These are phyloP conservation scores for Coniochaeta sp. DNA, from an alignment of 2,329 filamentous ascomycete species.

Conservation along the genomic window DNA sequence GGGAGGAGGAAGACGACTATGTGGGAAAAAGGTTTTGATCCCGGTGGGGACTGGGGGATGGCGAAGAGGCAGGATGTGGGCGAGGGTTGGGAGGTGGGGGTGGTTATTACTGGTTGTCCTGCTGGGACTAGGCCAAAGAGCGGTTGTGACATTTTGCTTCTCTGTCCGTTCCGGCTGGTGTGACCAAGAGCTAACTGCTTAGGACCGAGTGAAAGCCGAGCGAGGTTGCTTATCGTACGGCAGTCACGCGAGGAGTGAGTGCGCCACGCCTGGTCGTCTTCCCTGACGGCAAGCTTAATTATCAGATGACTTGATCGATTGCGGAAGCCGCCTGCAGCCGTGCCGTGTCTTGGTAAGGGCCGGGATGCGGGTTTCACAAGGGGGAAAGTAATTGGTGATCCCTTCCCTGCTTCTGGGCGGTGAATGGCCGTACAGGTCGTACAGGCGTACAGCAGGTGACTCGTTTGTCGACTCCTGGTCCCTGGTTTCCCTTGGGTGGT, in stretches of 20 bases:
- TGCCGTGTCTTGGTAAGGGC: not conserved
- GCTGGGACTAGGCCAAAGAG: conserved; percentile 56
- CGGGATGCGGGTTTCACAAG: not conserved
- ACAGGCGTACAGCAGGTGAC: not conserved
- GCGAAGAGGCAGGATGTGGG: conserved; percentile 51
- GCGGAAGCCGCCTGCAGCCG: not conserved
- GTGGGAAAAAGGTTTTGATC: conserved; percentile 59
- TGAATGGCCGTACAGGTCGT: no score
- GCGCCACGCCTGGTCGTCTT: no score
- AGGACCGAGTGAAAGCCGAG: no score
- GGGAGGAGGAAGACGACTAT: conserved; percentile 87
- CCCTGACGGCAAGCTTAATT: not conserved
- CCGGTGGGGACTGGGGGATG: conserved; percentile 26
- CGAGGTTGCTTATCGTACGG: not conserved
- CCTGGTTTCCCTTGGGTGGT: no score
- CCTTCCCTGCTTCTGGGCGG: not conserved
- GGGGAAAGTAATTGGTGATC: not conserved
- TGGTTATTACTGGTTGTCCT: conserved; percentile 49
- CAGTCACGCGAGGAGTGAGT: not conserved
- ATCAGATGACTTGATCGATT: not conserved
- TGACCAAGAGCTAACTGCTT: no score
- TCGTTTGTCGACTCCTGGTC: not conserved
- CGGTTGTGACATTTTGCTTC: conserved; percentile 31
- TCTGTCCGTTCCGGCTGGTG: not conserved
- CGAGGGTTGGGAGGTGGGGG: conserved; percentile 45